phyloP scores from a whole-genome alignment of 768 basidiomycete species.

The Hebeloma cylindrosporum region DNA sequence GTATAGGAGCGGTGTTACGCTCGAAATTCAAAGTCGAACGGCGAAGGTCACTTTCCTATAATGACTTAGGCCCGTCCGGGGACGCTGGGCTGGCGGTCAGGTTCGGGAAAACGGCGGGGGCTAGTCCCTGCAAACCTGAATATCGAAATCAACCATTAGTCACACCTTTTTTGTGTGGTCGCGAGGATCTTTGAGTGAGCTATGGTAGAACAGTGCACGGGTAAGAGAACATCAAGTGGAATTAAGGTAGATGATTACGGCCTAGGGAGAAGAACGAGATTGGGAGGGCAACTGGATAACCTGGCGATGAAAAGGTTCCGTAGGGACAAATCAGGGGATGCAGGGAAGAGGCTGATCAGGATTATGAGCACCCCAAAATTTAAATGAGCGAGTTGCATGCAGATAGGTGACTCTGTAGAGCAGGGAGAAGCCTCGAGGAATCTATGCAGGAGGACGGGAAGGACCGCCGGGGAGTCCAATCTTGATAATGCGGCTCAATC shows the following conservation, averaged over 20 bases:
- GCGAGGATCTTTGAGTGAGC: not conserved
- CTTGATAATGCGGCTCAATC: conserved; percentile 24
- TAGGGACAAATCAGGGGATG: conserved; percentile 18
- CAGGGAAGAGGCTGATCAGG: conserved; percentile 23
- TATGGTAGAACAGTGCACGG: conserved; percentile 13
- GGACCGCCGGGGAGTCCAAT: conserved; percentile 31
- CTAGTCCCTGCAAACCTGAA: no score
- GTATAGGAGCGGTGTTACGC: no score
- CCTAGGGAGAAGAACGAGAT: conserved; percentile 12
- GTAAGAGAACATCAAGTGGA: conserved; percentile 13
- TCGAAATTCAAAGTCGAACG: no score
- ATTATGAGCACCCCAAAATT: conserved; percentile 36
- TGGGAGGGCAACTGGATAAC: conserved; percentile 16
- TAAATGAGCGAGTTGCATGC: conserved; percentile 16
- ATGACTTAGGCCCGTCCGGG: no score
- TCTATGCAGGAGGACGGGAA: conserved; percentile 26
- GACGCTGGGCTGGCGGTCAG: no score
- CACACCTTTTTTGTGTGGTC: not conserved
- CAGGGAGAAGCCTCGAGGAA: conserved; percentile 28
- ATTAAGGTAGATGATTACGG: conserved; percentile 10
- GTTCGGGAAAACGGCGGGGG: no score
- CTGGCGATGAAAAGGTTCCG: conserved; percentile 18
- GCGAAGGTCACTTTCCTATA: no score
- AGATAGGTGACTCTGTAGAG: conserved; percentile 9
- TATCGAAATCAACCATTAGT: no score